phyloP scores from a whole-genome alignment of 805 yeast genomes.

The Zygosaccharomyces bailii region DNA sequence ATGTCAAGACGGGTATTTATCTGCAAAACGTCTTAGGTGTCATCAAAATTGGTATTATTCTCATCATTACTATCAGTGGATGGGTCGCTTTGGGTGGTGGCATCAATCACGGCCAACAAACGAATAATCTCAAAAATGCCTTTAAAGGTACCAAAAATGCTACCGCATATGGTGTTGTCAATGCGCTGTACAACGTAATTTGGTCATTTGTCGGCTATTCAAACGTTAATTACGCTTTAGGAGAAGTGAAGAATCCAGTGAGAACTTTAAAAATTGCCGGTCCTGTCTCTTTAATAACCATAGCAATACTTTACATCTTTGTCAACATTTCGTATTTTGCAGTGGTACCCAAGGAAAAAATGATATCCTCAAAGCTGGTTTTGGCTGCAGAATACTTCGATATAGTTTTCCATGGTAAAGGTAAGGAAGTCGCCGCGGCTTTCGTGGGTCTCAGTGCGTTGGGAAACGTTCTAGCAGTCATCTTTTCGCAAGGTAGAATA shows the following conservation, averaged over 20 bases:
- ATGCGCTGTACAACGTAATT: slow-evolving; percentile 75
- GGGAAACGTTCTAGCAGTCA: slow-evolving; percentile 79
- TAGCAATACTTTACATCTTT: slow-evolving; percentile 67
- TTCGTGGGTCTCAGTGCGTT: slow-evolving; percentile 78
- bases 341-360: slow-evolving; percentile 66
- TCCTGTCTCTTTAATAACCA: slow-evolving; percentile 60
- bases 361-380: slow-evolving; percentile 59
- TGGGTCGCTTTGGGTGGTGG: slow-evolving; percentile 82
- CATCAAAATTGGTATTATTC: slow-evolving; percentile 67
- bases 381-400: slow-evolving; percentile 75
- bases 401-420: slow-evolving; percentile 64
- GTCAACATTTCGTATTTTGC: slow-evolving; percentile 79
- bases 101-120: slow-evolving; percentile 47
- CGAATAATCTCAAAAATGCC: slow-evolving; percentile 58
- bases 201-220: slow-evolving; percentile 86
- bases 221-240: slow-evolving; percentile 77
- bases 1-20: slow-evolving; percentile 62
- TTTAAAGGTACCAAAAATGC: slow-evolving; percentile 52
- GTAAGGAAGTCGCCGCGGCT: slow-evolving; percentile 70
- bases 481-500: slow-evolving; percentile 77
- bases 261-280: slow-evolving; percentile 69
- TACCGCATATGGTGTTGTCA: slow-evolving; percentile 65
- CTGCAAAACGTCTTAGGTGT: slow-evolving; percentile 65
- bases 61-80: slow-evolving; percentile 70
- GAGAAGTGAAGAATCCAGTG: slow-evolving; percentile 73